A percentile compares a stretch with the other conserved stretches of the same genome.
phyloP scores from a whole-genome alignment of 2,329 filamentous ascomycete species.

The Cytospora chrysosperma region DNA sequence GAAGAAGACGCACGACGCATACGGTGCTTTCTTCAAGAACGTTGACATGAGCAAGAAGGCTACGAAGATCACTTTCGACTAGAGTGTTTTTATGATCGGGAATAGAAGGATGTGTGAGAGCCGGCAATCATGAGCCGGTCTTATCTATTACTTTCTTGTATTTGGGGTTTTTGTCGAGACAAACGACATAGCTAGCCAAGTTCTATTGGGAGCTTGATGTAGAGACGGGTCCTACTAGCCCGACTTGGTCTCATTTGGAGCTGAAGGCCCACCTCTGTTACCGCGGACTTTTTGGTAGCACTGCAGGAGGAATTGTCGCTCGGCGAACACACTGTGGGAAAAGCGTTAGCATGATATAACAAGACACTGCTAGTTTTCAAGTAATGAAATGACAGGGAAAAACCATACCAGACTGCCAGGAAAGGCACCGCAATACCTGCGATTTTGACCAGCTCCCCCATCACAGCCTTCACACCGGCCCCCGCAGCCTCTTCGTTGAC shows the following conservation, averaged over 20 bases:
- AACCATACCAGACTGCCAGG: slow-evolving; percentile 59
- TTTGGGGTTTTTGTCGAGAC: neutral
- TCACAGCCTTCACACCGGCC: slow-evolving; percentile 30
- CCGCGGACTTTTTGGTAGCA: slow-evolving; percentile 47
- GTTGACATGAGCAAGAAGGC: slow-evolving; percentile 78
- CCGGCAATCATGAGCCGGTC: neutral
- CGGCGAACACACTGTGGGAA: slow-evolving; percentile 48
- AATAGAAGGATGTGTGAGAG: neutral
- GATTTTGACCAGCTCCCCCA: slow-evolving; percentile 45
- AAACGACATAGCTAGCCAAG: neutral
- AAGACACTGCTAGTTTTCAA: slow-evolving; percentile 25
- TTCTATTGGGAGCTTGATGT: neutral
- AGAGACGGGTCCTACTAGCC: neutral
- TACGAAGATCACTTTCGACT: slow-evolving; percentile 91
- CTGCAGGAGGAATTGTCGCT: slow-evolving; percentile 53
- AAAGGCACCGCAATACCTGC: slow-evolving; percentile 52
- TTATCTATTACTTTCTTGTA: neutral
- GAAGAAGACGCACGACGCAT: slow-evolving; percentile 95
- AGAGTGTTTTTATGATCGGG: slow-evolving; percentile 19
- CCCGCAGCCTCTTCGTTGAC: slow-evolving; percentile 29
- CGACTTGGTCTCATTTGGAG: slow-evolving; percentile 1
- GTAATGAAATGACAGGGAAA: slow-evolving; percentile 1
- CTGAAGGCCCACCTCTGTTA: neutral
- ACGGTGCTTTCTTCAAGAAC: slow-evolving; percentile 95
- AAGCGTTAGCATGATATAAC: slow-evolving; percentile 33